Base-by-base conservation (phyloP, 208 protist species). In the Crithidia acanthocephali region DNA sequence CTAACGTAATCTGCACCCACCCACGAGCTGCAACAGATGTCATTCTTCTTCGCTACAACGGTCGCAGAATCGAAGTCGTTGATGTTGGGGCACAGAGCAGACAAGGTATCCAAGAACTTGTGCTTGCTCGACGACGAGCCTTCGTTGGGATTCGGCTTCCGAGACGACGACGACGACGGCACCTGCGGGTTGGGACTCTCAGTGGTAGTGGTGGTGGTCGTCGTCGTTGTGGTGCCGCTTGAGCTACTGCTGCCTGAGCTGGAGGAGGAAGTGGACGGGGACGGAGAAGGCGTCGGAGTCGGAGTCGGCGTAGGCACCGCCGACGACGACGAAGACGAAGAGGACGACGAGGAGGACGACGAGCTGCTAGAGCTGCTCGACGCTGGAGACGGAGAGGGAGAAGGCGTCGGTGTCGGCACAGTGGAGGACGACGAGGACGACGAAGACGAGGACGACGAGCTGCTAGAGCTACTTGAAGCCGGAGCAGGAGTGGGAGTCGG, bases 1-100 rank as follows among this genome's bases (percentile, higher is more conserved):
- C 28, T 59, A 1, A 44, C 30, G 22, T 76, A 66, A 4, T 62
- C 56, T 0, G 57, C 32, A 5, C 55, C 71, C 20, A 58, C 1
- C 71, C 63, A 69, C 5, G 9, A 16, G n/a, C 1, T 61, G 22
- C 71, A 76, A 27, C 71, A 76, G 25, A 76, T 76, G 6, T 69
- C 47, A 3, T 55, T n/a, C 47, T 65, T 68, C 28, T 66, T 30
- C 32, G 22, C 0, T 0, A 48, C 16, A 15, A 76, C 45, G 2
- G 45, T 47, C 1, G 45, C 61, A 1, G 30, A n/a, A 20, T 61
- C 62, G 1, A 40, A 37, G 1, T 42, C 56, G 0, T 60, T 45
- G 2, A 53, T 51, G 23, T 76, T 76, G 3, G 71, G 71, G 37
- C 71, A 76, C 0, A 58, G 11, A 9, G 22, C 50, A 0, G 44